phyloP scores from a whole-genome alignment of 2,329 filamentous ascomycete species.

The Xylaria sp. region DNA sequence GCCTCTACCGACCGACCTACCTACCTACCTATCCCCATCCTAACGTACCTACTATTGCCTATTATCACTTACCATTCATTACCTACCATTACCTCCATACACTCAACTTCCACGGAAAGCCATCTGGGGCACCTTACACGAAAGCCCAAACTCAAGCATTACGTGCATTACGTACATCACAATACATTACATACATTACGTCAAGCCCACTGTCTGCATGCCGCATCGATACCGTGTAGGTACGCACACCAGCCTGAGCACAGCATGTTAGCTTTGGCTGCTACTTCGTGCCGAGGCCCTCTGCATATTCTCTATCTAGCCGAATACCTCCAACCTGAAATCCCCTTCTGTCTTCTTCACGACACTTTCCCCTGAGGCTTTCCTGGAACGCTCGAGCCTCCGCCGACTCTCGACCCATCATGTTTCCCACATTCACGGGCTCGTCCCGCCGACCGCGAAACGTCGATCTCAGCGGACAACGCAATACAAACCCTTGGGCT shows the following conservation, averaged over 20 bases:
- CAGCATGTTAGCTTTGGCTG: slow-evolving; percentile 27
- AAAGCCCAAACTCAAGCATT: too few relatives aligned
- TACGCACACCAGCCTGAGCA: too few relatives aligned
- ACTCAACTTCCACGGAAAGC: background rate
- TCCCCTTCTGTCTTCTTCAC: background rate
- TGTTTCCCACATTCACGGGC: slow-evolving; percentile 95
- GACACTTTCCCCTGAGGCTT: background rate
- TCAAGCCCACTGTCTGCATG: slow-evolving; percentile 24
- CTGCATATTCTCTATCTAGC: slow-evolving; percentile 4
- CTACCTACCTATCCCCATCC: background rate
- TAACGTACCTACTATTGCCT: background rate
- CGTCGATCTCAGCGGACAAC: slow-evolving; percentile 90
- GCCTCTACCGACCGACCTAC: background rate
- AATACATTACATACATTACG: too few relatives aligned
- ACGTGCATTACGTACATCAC: too few relatives aligned
- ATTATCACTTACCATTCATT: too few relatives aligned
- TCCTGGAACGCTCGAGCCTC: background rate
- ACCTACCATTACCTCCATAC: background rate
- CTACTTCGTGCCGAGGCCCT: slow-evolving; percentile 14
- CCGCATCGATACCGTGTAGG: slow-evolving; percentile 1
- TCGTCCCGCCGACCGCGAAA: slow-evolving; percentile 85
- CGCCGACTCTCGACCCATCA: slow-evolving; percentile 53
- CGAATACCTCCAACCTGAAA: background rate
- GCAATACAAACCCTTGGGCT: slow-evolving; percentile 79
- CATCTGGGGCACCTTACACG: background rate